These are phyloP conservation scores for Naganishia albida DNA, from an alignment of 1,284 basidiomycete genomes.

Conservation along the genomic window DNA sequence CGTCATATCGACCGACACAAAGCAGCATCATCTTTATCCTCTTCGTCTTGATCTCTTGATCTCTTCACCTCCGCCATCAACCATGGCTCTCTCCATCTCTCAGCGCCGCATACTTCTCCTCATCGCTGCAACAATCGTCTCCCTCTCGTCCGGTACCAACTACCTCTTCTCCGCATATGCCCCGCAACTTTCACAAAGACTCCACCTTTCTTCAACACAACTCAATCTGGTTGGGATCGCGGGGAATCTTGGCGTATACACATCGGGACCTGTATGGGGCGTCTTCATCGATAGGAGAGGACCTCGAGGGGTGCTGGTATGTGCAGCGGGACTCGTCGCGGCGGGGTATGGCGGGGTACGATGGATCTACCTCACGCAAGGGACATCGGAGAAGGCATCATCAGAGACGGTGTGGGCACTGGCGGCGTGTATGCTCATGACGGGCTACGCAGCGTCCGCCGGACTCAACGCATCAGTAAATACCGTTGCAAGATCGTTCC, in stretches of 20 bases:
- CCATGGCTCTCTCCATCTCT: no score
- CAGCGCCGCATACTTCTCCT: slow-evolving; percentile 2
- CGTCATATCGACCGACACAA: not conserved
- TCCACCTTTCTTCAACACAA: slow-evolving; percentile 72
- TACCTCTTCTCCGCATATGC: slow-evolving; percentile 71
- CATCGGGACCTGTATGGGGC: slow-evolving; percentile 54
- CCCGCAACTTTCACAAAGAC: slow-evolving; percentile 70
- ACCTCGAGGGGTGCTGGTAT: slow-evolving; percentile 56
- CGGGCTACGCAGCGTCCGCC: slow-evolving; percentile 49
- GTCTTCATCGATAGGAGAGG: slow-evolving; percentile 66
- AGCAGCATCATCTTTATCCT: not conserved
- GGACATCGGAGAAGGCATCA: slow-evolving; percentile 31
- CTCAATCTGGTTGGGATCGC: slow-evolving; percentile 67
- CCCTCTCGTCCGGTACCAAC: slow-evolving; percentile 60
- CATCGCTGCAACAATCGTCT: slow-evolving; percentile 1
- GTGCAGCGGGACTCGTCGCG: slow-evolving; percentile 6
- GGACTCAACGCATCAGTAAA: slow-evolving; percentile 52
- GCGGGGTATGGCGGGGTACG: slow-evolving; percentile 70
- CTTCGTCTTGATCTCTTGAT: no score
- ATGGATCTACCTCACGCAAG: slow-evolving; percentile 59
- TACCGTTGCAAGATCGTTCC: slow-evolving; percentile 52
- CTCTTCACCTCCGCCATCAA: no score
- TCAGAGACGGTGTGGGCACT: slow-evolving; percentile 34
- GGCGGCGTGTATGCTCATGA: slow-evolving; percentile 47
- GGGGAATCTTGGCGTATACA: slow-evolving; percentile 52